Percentiles rank a stretch among this genome's conserved stretches.
phyloP scores from a whole-genome alignment of 257 asterid genomes.

The Orobanche coerulescens region DNA sequence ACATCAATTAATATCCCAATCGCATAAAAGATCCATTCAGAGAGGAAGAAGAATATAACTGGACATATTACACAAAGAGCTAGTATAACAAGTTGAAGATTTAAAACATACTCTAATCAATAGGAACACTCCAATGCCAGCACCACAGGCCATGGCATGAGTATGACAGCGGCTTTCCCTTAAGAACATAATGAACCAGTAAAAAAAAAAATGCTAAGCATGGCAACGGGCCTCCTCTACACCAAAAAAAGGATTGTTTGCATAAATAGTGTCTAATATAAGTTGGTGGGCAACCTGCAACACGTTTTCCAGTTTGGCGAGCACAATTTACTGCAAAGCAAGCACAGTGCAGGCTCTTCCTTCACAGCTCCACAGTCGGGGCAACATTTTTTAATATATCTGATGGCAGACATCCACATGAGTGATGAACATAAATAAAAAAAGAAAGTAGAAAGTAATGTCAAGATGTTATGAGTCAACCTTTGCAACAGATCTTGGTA shows the following conservation, averaged over 20 bases:
- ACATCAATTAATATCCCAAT: constrained; percentile 12
- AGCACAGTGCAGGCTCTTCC: constrained; percentile 87
- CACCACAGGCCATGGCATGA: constrained; percentile 85
- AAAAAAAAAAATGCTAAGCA: constrained; percentile 15
- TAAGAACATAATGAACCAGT: constrained; percentile 21
- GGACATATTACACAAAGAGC: constrained; percentile 8
- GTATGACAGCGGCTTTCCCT: constrained; percentile 73
- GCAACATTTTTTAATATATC: constrained; percentile 79
- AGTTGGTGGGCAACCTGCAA: constrained; percentile 71
- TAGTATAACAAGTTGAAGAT: background rate
- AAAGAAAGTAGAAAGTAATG: background rate
- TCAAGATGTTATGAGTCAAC: constrained; percentile 30
- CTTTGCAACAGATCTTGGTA: constrained; percentile 94
- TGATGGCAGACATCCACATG: constrained; percentile 28
- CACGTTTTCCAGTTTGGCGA: constrained; percentile 80
- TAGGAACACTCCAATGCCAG: constrained; percentile 92
- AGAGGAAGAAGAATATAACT: constrained; percentile 2
- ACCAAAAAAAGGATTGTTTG: constrained; percentile 8
- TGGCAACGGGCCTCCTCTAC: too few species aligned
- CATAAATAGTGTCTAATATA: background rate
- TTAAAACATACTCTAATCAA: constrained; percentile 62
- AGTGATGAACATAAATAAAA: constrained; percentile 12
- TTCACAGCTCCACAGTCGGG: constrained; percentile 59
- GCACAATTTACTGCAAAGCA: constrained; percentile 89
- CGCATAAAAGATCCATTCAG: too few species aligned